Base-by-base conservation (phyloP, 768 basidiomycete species). In the Pleurotus salmoneostramineus region DNA sequence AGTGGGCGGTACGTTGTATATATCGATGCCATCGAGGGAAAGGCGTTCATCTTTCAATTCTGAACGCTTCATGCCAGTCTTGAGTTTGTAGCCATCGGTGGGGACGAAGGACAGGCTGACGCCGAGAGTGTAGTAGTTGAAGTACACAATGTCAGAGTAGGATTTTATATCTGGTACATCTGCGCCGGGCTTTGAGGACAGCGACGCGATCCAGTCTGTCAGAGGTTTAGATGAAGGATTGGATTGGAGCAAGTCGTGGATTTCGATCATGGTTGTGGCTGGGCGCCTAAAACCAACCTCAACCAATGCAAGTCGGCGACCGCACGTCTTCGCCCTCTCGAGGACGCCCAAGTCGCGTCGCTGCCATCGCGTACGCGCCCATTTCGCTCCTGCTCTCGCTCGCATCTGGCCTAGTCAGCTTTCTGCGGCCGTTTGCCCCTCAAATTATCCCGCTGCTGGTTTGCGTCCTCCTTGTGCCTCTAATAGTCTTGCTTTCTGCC, bases 81-180 rank as follows among this genome's bases (percentile, higher is more conserved):
- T 48, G 17, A 48, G 43, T 64, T 78, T 83, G 72, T 90, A 90
- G 27, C 83, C 86, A 15, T 80, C 73, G 51, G 71, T 71, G 4
- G 93, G 92, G 21, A 77, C 62, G 74, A 89, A 95, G 63, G 89
- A 82, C 47, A 97, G 72, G 62, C 93, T 95, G 64, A 96, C 65
- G 8, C 95, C 95, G 33, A 95, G 77, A 0, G 78, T 34, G 65
- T 79, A 81, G 74, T 93, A 95, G 69, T 92, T 95, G 75, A 91
- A 82, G 76, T 95, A 98, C 62, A 93, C 84, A 6, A 82, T 81
- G 69, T 97, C 93, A 32, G 91, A 68, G 69, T 92, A 95, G 0
- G 84, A 76, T 68, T 91, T 93, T 70, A 93, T 73, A 63, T 91
- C 82, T 34, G 91, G 86, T n/a, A 62, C 63, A 4, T 66, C 36